These are phyloP conservation scores for Suhomyces ambrosiae DNA, from an alignment of 1,139 yeast genomes.

Conservation along the genomic window DNA sequence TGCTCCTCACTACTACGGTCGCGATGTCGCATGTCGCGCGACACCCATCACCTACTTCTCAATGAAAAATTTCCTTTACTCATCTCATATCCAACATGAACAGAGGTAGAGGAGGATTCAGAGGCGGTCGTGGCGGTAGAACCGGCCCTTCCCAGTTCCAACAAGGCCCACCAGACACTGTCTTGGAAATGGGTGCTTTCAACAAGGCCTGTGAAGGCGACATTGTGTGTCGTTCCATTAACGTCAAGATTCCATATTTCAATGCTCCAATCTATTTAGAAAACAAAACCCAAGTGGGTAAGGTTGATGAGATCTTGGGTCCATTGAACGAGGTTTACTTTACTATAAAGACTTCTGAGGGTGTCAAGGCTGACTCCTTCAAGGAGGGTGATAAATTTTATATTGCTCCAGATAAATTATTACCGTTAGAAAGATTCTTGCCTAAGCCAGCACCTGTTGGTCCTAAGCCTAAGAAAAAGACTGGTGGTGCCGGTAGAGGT, in stretches of 20 bases:
- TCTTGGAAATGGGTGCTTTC: constrained; percentile 92
- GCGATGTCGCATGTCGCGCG: no score
- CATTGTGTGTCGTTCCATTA: constrained; percentile 92
- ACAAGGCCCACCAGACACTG: constrained; percentile 93
- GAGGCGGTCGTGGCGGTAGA: constrained; percentile 44
- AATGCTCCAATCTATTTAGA: constrained; percentile 98
- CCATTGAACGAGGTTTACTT: constrained; percentile 96
- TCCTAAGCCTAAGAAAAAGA: constrained; percentile 76
- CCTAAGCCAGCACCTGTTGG: constrained; percentile 86
- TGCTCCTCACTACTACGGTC: no score
- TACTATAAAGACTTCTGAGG: constrained; percentile 94
- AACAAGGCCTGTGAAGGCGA: constrained; percentile 96
- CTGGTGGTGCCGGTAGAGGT: constrained; percentile 45
- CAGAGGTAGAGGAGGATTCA: constrained; percentile 72
- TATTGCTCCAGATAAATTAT: constrained; percentile 91
- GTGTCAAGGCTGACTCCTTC: constrained; percentile 91
- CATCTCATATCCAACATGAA: constrained; percentile 37
- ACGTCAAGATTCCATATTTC: constrained; percentile 94
- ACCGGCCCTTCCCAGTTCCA: constrained; percentile 56
- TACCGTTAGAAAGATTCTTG: constrained; percentile 93
- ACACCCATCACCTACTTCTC: constrained; percentile 12
- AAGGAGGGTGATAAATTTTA: constrained; percentile 94
- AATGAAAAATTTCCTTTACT: constrained; percentile 19
- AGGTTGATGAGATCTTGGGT: constrained; percentile 97
- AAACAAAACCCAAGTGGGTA: constrained; percentile 93